phyloP scores from a whole-genome alignment of 495 filamentous ascomycete species.

The Staphylotrichum tortipilum region DNA sequence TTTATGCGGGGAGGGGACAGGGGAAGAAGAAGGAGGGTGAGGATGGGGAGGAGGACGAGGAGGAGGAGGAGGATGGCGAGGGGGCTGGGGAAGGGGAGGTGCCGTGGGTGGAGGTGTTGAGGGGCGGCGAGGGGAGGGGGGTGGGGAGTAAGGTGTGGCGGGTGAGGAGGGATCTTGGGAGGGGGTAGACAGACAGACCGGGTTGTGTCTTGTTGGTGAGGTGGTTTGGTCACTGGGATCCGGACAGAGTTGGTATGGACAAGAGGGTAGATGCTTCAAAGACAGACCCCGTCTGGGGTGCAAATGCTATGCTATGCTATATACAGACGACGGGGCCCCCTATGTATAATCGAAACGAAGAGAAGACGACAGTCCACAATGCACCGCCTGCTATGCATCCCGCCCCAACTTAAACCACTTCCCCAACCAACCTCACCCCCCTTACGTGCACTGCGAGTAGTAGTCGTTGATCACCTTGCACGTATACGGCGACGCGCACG shows the following conservation, averaged over 20 bases:
- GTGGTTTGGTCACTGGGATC: too few relatives aligned
- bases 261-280: too few relatives aligned
- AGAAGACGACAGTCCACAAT: too few relatives aligned
- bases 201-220: too few relatives aligned
- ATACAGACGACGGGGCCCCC: neutral
- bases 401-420: neutral
- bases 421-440: neutral
- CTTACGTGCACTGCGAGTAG: slow-evolving; percentile 36
- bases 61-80: slow-evolving; percentile 12
- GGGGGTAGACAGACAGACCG: too few relatives aligned
- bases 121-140: slow-evolving; percentile 39
- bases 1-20: slow-evolving; percentile 18
- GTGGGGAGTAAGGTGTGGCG: slow-evolving; percentile 46
- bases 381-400: slow-evolving; percentile 1
- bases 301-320: neutral
- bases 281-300: neutral
- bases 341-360: neutral
- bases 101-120: slow-evolving; percentile 46
- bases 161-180: slow-evolving; percentile 46
- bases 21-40: slow-evolving; percentile 10
- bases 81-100: slow-evolving; percentile 15
- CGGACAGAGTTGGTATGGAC: too few relatives aligned
- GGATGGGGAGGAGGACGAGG: slow-evolving; percentile 11
- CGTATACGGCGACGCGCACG: slow-evolving; percentile 31
- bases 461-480: slow-evolving; percentile 38